phyloP scores from a whole-genome alignment of 1,284 basidiomycete species.

The Phellopilus nigrolimitatus region DNA sequence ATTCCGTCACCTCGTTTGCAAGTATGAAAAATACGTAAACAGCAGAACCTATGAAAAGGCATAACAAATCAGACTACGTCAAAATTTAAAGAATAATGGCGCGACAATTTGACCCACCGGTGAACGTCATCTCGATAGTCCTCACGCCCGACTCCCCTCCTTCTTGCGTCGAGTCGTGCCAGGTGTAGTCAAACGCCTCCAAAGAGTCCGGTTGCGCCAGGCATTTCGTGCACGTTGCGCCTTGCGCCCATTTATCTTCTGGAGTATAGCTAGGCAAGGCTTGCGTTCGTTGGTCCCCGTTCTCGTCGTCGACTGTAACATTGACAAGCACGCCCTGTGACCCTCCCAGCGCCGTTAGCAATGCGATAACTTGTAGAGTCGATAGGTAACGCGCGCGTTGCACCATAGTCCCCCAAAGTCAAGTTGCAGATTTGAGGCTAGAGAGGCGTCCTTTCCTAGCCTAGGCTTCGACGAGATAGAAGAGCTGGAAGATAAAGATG shows the following conservation, averaged over 20 bases:
- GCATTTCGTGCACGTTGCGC: slow-evolving; percentile 25
- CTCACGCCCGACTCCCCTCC: neutral
- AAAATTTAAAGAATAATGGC: too few relatives aligned
- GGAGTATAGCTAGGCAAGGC: slow-evolving; percentile 28
- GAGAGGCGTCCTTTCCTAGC: too few relatives aligned
- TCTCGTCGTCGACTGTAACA: slow-evolving; percentile 44
- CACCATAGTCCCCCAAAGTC: too few relatives aligned
- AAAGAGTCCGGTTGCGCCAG: slow-evolving; percentile 25
- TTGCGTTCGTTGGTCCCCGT: slow-evolving; percentile 33
- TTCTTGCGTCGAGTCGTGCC: slow-evolving; percentile 16
- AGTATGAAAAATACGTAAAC: slow-evolving; percentile 14
- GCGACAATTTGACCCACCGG: slow-evolving; percentile 1
- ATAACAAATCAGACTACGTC: too few relatives aligned
- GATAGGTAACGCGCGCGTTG: too few relatives aligned
- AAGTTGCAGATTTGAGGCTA: too few relatives aligned
- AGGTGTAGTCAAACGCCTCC: neutral
- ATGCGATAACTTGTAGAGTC: too few relatives aligned
- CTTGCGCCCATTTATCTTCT: slow-evolving; percentile 28
- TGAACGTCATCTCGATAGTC: slow-evolving; percentile 9
- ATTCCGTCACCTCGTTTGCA: neutral
- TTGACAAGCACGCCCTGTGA: too few relatives aligned
- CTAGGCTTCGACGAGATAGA: too few relatives aligned
- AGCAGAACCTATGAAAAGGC: slow-evolving; percentile 4
- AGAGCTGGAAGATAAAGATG: too few relatives aligned
- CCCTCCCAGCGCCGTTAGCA: neutral